Percentiles rank a stretch among this genome's conserved stretches.
Evolutionary conservation across 768 basidiomycete genomes (phyloP).

Genomic region (Xerocomellus amylosporus): DNA sequence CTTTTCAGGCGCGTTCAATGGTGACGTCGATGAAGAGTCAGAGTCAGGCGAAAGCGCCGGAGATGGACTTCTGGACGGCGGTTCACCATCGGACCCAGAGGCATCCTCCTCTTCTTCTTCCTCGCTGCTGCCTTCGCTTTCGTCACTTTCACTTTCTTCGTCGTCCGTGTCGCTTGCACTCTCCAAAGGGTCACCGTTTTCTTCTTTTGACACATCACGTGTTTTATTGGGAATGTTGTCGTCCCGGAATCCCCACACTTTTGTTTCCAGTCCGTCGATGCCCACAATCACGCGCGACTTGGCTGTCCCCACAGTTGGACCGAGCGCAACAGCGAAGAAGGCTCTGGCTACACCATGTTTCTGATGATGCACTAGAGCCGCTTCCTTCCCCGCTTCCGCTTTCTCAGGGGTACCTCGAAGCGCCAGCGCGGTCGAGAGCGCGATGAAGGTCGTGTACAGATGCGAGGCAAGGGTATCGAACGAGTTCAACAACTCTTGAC

Average conservation of each 20-base stretch:
- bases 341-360: conserved; percentile 31
- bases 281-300: conserved; percentile 60
- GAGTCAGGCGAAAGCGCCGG: conserved; percentile 21
- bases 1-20: not conserved
- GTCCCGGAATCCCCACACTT: conserved; percentile 26
- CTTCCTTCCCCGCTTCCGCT: not conserved
- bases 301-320: conserved; percentile 60
- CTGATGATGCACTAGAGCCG: not conserved
- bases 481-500: conserved; percentile 58
- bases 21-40: conserved; percentile 23
- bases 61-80: conserved; percentile 27
- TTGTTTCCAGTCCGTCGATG: conserved; percentile 62
- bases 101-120: conserved; percentile 6
- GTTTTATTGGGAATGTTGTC: conserved; percentile 2
- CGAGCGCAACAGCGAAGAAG: conserved; percentile 63
- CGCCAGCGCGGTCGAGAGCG: conserved; percentile 67
- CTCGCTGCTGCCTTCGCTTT: conserved; percentile 4
- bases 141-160: conserved; percentile 2
- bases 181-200: not conserved
- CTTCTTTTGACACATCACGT: not conserved
- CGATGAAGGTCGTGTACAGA: conserved; percentile 68
- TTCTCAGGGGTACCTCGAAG: conserved; percentile 13
- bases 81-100: conserved; percentile 11
- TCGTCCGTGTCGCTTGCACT: not conserved
- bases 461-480: conserved; percentile 74